Evolutionary conservation across 768 basidiomycete species (phyloP), one percentile per base, ranked within the genome.

Genomic region (Kwoniella pini): DNA sequence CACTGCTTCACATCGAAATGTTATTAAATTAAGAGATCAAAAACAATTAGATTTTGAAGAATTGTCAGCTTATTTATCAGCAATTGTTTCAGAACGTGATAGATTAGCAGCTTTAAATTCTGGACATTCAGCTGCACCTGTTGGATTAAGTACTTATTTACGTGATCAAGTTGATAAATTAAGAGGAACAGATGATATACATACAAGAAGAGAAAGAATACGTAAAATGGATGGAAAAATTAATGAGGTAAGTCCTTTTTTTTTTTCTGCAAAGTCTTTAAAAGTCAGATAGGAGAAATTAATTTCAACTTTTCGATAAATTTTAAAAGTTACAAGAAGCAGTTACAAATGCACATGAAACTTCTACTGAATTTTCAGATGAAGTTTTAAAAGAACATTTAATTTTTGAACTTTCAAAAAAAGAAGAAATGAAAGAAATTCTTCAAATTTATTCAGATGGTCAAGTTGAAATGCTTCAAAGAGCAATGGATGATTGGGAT

Each of bases 1-100:
- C 79, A 91, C 92, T 1, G 87, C 91, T 74, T 87, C 90, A 28
- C 95, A 97, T 68, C 87, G 91, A 52, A 86, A 88, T n/a, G 91
- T 98, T 21, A 84, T 99, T 66, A 95, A 91, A 79, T 83, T 96
- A 28, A 87, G 96, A 44, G 96, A 98, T 77, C 96, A 98, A 80
- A 99, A 98, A 78, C 96, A 99, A 77, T 85, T 98, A 56, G 96
- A 99, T 75, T 95, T 97, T 65, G 96, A 99, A 79, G 95, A 98
- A 76, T 84, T 98, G 9, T 91, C 92, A 1, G 90, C 92, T 53
- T 98, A 98, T 78, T 83, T 99, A 12, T 89, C 90, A 5, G 89
- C 88, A n/a, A 87, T 97, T 44, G 92, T 91, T 0, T 82, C 87
- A 11, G 96, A 99, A 79, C 87, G 96, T 21, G 96, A 99, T 73